A percentile compares a stretch with the other conserved stretches of the same genome.
These are phyloP conservation scores for Trifolium repens DNA, from an alignment of 306 rosid genomes.

Conservation along the genomic window DNA sequence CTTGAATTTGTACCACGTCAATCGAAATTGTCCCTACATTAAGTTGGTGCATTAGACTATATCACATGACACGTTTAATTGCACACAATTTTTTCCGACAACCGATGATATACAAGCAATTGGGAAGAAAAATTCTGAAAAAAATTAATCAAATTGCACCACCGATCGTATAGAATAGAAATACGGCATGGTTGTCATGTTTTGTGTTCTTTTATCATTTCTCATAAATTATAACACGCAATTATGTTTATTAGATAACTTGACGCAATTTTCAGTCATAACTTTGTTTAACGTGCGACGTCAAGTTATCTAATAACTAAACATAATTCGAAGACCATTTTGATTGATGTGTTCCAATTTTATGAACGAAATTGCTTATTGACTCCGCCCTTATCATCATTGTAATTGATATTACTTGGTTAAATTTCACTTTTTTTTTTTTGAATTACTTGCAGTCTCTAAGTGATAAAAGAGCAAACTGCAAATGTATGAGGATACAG, in stretches of 20 bases:
- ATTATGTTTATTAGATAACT: no score
- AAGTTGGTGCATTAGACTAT: not conserved
- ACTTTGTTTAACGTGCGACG: not conserved
- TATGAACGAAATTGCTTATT: not conserved
- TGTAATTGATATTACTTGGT: not conserved
- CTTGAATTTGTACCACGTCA: not conserved
- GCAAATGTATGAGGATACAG: conserved; percentile 68
- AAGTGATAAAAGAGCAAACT: conserved; percentile 68
- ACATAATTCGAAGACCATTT: not conserved
- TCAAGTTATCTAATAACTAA: no score
- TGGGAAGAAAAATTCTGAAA: no score
- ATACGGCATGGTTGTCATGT: no score
- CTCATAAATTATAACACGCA: no score
- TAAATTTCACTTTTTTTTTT: not conserved
- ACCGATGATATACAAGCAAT: no score
- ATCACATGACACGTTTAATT: not conserved
- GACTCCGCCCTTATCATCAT: not conserved
- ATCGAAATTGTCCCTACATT: not conserved
- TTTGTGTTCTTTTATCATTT: no score
- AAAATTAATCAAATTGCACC: no score
- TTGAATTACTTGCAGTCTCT: conserved; percentile 57
- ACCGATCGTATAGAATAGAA: no score
- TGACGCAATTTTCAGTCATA: not conserved
- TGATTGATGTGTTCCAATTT: not conserved
- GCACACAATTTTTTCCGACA: no score